Evolutionary conservation across 805 yeast species (phyloP).

Genomic region (Henningerozyma blattae): DNA sequence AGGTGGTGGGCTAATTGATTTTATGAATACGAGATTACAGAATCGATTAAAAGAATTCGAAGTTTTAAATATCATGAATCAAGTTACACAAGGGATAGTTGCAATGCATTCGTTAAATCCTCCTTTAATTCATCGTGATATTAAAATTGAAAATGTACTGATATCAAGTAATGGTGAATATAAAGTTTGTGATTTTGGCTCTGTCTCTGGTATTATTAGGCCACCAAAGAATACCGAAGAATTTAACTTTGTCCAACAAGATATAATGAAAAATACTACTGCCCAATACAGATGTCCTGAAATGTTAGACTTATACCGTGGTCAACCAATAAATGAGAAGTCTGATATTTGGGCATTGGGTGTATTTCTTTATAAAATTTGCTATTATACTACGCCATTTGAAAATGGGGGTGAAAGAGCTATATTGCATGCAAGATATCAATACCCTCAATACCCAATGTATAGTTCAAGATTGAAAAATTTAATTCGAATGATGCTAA

Average conservation of each 20-base stretch:
- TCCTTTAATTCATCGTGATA: slow-evolving; percentile 66
- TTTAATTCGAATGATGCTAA: slow-evolving; percentile 46
- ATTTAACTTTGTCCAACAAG: slow-evolving; percentile 46
- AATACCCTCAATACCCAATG: slow-evolving; percentile 41
- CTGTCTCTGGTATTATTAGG: slow-evolving; percentile 53
- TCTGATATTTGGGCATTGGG: slow-evolving; percentile 85
- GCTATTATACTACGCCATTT: slow-evolving; percentile 76
- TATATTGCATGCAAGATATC: slow-evolving; percentile 43
- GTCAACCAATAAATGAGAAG: slow-evolving; percentile 67
- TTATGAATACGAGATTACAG: slow-evolving; percentile 62
- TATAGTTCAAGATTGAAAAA: slow-evolving; percentile 55
- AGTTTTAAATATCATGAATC: slow-evolving; percentile 55
- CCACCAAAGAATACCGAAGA: slow-evolving; percentile 57
- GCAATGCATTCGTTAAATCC: slow-evolving; percentile 66
- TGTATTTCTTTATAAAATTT: slow-evolving; percentile 60
- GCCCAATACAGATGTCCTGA: slow-evolving; percentile 82
- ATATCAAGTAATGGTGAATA: slow-evolving; percentile 45
- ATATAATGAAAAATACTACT: slow-evolving; percentile 68
- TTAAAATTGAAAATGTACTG: slow-evolving; percentile 72
- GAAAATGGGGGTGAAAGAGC: slow-evolving; percentile 54
- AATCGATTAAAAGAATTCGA: slow-evolving; percentile 58
- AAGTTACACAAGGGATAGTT: slow-evolving; percentile 61
- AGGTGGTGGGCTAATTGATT: slow-evolving; percentile 66
- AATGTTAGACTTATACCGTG: slow-evolving; percentile 61
- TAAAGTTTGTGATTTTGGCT: slow-evolving; percentile 76